Conservation (phyloP, 352 stramenopile species). For the Globisporangium viniferum region DNA sequence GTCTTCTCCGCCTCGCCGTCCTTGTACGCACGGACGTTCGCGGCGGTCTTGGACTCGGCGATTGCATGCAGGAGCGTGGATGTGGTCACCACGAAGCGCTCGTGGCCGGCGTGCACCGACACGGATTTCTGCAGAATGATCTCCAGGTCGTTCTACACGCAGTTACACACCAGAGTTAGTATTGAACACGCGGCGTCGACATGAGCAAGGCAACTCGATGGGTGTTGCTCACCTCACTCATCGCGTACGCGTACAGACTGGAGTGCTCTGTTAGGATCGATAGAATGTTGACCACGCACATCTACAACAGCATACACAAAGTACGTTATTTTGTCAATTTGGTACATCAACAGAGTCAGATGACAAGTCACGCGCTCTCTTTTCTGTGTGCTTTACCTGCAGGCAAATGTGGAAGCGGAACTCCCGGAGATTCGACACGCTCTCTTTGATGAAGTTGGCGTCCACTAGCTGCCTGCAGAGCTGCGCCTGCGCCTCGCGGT, state of each 20-base stretch:
- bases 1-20: slow-evolving; percentile 30
- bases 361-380: neutral
- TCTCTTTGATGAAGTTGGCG: slow-evolving; percentile 30
- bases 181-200: neutral
- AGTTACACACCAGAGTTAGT: neutral
- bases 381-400: slow-evolving; percentile 27
- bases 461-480: slow-evolving; percentile 46
- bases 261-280: slow-evolving; percentile 42
- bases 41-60: slow-evolving; percentile 31
- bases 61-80: slow-evolving; percentile 42
- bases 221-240: slow-evolving; percentile 37
- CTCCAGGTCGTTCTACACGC: slow-evolving; percentile 24
- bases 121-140: slow-evolving; percentile 49
- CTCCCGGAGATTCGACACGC: slow-evolving; percentile 50
- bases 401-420: slow-evolving; percentile 59
- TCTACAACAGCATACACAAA: slow-evolving; percentile 16
- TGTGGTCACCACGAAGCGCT: slow-evolving; percentile 38
- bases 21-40: slow-evolving; percentile 38
- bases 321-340: neutral
- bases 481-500: slow-evolving; percentile 17
- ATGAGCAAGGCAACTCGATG: neutral
- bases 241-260: slow-evolving; percentile 51
- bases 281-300: slow-evolving; percentile 43
- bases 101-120: slow-evolving; percentile 38
- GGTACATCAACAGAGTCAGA: neutral